A percentile compares a stretch with the other conserved stretches of the same genome.
Conservation (phyloP, 75 land plant genomes). For the Chamaecyparis obtusa region DNA sequence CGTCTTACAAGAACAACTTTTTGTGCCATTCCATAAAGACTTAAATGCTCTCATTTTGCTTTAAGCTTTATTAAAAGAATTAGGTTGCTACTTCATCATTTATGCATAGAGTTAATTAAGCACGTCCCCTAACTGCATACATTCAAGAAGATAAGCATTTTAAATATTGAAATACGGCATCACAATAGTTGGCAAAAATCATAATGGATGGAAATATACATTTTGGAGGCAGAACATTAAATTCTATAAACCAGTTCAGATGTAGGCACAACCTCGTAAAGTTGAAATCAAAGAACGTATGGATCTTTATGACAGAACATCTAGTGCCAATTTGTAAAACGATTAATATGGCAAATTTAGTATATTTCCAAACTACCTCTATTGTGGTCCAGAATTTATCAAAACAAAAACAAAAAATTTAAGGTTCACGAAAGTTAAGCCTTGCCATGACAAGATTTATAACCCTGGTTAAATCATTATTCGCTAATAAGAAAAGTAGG, state of each 20-base stretch:
- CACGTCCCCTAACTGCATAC: neutral
- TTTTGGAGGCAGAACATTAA: neutral
- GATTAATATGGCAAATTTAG: neutral
- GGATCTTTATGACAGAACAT: neutral
- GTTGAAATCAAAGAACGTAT: neutral
- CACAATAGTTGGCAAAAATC: neutral
- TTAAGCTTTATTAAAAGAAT: neutral
- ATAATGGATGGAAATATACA: neutral
- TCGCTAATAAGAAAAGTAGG: neutral
- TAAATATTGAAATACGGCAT: neutral
- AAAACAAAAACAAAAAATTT: neutral
- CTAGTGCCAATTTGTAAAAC: neutral
- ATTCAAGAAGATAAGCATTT: neutral
- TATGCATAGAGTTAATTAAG: neutral
- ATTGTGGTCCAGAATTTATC: neutral
- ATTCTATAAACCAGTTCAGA: neutral
- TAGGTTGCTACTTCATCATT: neutral
- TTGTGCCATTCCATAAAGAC: neutral
- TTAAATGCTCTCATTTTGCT: neutral
- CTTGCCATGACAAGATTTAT: neutral
- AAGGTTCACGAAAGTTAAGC: neutral
- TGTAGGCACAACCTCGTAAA: neutral
- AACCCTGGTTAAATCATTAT: neutral
- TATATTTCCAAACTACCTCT: neutral
- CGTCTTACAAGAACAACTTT: neutral